phyloP scores from a whole-genome alignment of 169 alveolate species.

The Perkinsus marinus region DNA sequence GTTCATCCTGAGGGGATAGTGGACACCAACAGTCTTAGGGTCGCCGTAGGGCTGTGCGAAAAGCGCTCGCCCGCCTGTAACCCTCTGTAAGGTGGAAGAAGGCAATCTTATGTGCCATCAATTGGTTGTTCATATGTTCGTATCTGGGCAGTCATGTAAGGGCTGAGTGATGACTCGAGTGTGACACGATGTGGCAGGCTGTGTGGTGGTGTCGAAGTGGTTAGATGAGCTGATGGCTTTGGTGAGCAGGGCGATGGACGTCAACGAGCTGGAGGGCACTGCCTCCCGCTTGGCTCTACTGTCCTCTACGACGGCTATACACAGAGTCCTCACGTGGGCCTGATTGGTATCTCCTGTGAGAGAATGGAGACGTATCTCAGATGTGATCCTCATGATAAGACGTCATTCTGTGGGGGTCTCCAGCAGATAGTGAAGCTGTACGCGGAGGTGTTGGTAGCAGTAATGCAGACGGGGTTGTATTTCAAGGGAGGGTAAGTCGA shows the following conservation, averaged over 20 bases:
- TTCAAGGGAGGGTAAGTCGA: neutral
- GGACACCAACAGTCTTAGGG: neutral
- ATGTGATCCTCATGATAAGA: neutral
- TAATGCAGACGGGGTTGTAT: neutral
- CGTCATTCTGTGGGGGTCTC: neutral
- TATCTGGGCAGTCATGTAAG: neutral
- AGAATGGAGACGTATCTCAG: neutral
- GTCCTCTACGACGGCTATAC: neutral
- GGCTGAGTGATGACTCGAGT: neutral
- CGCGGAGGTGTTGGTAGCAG: neutral
- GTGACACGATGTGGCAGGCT: neutral
- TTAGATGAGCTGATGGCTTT: neutral
- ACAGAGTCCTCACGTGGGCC: neutral
- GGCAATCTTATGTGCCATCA: neutral
- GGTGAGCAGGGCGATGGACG: neutral
- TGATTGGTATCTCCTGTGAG: neutral
- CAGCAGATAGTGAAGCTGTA: neutral
- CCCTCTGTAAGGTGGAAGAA: neutral
- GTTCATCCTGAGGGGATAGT: neutral
- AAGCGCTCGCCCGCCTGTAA: neutral
- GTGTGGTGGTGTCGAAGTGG: neutral
- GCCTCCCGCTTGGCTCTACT: neutral
- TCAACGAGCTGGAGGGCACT: neutral
- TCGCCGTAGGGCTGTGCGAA: neutral
- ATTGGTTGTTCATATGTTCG: neutral